Evolutionary conservation across 2,329 filamentous ascomycete genomes (phyloP), one percentile per base, ranked within the genome.

Genomic region (Alternaria postmessia): DNA sequence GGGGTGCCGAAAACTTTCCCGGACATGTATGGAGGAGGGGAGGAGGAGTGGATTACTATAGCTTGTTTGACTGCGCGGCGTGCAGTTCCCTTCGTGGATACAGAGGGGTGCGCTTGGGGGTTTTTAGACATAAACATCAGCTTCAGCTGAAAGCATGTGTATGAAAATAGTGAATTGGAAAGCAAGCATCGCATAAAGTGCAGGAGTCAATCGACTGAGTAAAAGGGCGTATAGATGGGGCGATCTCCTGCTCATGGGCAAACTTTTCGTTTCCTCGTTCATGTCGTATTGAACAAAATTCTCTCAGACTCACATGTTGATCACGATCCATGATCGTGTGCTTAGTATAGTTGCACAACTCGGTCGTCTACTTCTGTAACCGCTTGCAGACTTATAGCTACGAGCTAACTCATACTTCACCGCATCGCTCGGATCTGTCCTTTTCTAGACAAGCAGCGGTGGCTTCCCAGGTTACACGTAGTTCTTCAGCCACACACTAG

Each of bases 401-500:
- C 28, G 28, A 48, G 28, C 18, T 30, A 20, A 28, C 44, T 22
- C 30, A 14, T 22, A 28, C 7, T 48, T n/a, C 44, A 32, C 34
- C 20, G 28, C 14, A 48, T 34, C 18, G 44, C 20, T 30, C 20
- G 44, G 28, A 48, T 9, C 38, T 20, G 38, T 39, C 28, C 28
- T 32, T 18, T 34, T 48, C 28, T 48, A 30, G 28, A 34, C 28
- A 20, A 47, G 44, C 18, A 47, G 12, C 18, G 44, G 30, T 18
- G 9, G 44, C 44, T 47, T 47, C 28, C 28, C 28, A 30, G 44
- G 18, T 47, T 47, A 26, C 28, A 47, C 26, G 30, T 22, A 38
- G 28, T 48, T 34, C 11, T 34, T 34, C 44, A 48, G 44, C 44
- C 44, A 48, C 44, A 9, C 44, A 48, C 44, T 48, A 48, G 44